Conservation (phyloP, 306 rosid genomes). For the Pyrus betulifolia region DNA sequence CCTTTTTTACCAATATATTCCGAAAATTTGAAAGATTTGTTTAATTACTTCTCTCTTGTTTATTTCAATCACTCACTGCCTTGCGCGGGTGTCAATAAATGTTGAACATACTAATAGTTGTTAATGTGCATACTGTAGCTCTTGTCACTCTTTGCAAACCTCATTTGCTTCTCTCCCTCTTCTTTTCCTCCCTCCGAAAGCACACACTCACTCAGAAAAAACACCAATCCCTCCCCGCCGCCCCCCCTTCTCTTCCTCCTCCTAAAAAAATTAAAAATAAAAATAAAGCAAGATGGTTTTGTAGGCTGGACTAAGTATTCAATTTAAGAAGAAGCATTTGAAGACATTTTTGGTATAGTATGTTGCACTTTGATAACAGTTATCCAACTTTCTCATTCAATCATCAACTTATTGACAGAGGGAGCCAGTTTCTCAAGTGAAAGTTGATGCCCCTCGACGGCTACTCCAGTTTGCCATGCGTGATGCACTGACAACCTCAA, state of each 20-base stretch:
- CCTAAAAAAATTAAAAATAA: too few relatives aligned
- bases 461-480: slow-evolving; percentile 89
- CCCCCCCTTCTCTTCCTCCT: too few relatives aligned
- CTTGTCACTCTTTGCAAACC: background rate
- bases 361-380: background rate
- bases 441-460: slow-evolving; percentile 64
- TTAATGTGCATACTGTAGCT: background rate
- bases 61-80: background rate
- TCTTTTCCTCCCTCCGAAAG: background rate
- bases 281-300: background rate
- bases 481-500: slow-evolving; percentile 70
- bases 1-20: background rate
- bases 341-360: background rate
- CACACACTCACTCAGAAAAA: too few relatives aligned
- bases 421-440: slow-evolving; percentile 47
- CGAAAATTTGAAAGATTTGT: background rate
- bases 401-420: slow-evolving; percentile 41
- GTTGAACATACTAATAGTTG: background rate
- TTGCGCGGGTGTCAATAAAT: background rate
- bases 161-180: background rate
- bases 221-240: too few relatives aligned
- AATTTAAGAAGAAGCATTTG: background rate
- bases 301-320: background rate
- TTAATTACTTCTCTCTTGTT: background rate
- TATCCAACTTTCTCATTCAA: slow-evolving; percentile 24